Base-by-base conservation (phyloP, 1,284 basidiomycete species). In the Phenoliferia sp. region DNA sequence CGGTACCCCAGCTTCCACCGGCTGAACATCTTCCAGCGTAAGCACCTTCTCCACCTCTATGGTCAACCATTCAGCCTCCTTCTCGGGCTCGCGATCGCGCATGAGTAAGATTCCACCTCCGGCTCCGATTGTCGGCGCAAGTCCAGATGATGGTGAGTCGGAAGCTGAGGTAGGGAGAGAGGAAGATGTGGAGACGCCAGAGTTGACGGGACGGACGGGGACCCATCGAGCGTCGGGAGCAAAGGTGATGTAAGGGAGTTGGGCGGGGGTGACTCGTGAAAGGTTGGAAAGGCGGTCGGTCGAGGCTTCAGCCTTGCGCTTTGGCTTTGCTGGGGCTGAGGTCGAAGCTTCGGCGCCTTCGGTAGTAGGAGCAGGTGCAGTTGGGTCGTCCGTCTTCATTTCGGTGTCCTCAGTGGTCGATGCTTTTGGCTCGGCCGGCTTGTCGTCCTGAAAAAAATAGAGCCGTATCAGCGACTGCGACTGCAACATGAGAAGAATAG, bases 221-320 rank as follows among this genome's bases (percentile, higher is more conserved):
- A 90, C 87, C 79, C 92, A 98, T 63, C 93, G 86, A 26, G 86
- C 83, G 15, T 89, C 87, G 1, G 83, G 64, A 0, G 92, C 87
- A 85, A 97, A 96, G 56, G 85, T 84, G 76, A 99, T 86, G 80
- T 90, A 88, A 28, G 87, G 83, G 36, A 96, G 82, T 79, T 99
- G 96, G 0, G 88, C 86, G 22, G 95, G 92, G 0, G 90, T 94
- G 26, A 98, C 92, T 62, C 96, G 88, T 17, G 94, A 90, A 77
- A 97, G 89, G 82, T 99, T 99, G 34, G 86, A 81, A 22, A 94
- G 81, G 66, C 82, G 85, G 80, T 95, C 92, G 17, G 84, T 90
- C 2, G 84, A 81, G 0, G 91, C 87, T 76, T 98, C 94, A 54
- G 80, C 76, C 54, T 71, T 72, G 78, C 88, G 89, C 76, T 88